Conservation (phyloP, 1,284 basidiomycete genomes). For the Ceratobasidium sp. region DNA sequence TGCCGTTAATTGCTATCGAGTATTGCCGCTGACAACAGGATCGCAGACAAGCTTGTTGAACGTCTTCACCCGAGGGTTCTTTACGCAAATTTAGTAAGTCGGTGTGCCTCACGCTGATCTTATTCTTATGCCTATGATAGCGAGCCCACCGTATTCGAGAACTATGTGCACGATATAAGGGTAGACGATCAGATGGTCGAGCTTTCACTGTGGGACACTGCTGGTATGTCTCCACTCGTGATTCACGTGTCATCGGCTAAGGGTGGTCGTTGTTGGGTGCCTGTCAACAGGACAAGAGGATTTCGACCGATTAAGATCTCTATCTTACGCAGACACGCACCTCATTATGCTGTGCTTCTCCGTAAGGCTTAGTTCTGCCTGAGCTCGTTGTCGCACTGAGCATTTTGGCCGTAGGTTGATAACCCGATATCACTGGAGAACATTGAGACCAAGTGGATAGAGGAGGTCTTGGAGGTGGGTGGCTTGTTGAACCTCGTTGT, state of each 20-base stretch:
- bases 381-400: not conserved
- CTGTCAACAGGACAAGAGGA: slow-evolving; percentile 85
- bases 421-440: slow-evolving; percentile 93
- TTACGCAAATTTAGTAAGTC: slow-evolving; percentile 86
- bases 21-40: slow-evolving; percentile 25
- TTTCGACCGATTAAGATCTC: slow-evolving; percentile 89
- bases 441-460: slow-evolving; percentile 93
- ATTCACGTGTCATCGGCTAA: slow-evolving; percentile 34
- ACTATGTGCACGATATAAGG: slow-evolving; percentile 87
- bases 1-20: slow-evolving; percentile 55
- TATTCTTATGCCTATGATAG: slow-evolving; percentile 56
- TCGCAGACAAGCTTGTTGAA: slow-evolving; percentile 64
- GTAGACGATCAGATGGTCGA: slow-evolving; percentile 88
- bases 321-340: slow-evolving; percentile 95
- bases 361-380: slow-evolving; percentile 59
- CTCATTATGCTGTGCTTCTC: slow-evolving; percentile 96
- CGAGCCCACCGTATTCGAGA: slow-evolving; percentile 93
- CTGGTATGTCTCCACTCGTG: slow-evolving; percentile 66
- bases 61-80: slow-evolving; percentile 87
- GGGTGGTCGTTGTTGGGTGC: slow-evolving; percentile 5
- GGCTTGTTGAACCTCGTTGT: not conserved
- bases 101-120: not conserved
- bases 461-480: slow-evolving; percentile 70
- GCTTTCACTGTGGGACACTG: slow-evolving; percentile 95
- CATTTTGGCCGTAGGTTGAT: slow-evolving; percentile 70